Percentiles rank a stretch among this genome's conserved stretches.
Conservation (phyloP, 176 grass and related monocot species). For the Miscanthus lutarioriparius region DNA sequence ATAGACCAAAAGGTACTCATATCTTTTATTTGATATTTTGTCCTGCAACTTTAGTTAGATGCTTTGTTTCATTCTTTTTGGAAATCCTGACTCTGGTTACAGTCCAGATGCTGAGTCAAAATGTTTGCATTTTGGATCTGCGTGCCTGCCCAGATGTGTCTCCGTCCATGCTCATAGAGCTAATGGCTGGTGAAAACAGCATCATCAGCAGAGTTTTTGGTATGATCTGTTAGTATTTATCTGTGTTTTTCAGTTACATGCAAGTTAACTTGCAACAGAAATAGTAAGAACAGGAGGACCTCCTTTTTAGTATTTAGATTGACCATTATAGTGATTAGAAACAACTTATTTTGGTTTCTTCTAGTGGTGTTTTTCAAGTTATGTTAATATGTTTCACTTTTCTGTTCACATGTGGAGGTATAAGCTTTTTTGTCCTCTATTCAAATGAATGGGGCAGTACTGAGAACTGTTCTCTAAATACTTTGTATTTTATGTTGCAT, state of each 20-base stretch:
- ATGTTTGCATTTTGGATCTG: conserved; percentile 71
- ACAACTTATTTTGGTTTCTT: conserved; percentile 24
- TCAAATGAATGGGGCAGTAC: conserved; percentile 9
- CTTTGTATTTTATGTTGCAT: not conserved
- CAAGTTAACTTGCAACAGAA: conserved; percentile 9
- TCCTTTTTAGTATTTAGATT: conserved; percentile 23
- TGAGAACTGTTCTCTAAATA: not conserved
- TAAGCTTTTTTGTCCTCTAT: not conserved
- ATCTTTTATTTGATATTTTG: conserved; percentile 42
- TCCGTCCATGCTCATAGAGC: conserved; percentile 60
- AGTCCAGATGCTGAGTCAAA: conserved; percentile 95
- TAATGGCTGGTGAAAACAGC: conserved; percentile 68
- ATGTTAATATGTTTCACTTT: conserved; percentile 22
- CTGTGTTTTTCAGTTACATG: conserved; percentile 9
- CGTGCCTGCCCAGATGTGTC: conserved; percentile 60
- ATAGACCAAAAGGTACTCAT: conserved; percentile 76
- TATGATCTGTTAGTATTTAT: conserved; percentile 48
- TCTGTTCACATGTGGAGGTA: not conserved
- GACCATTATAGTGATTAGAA: conserved; percentile 12
- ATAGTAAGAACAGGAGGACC: not conserved
- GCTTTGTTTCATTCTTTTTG: conserved; percentile 33
- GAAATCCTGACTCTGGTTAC: conserved; percentile 95
- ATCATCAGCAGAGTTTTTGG: conserved; percentile 82
- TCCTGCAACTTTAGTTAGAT: conserved; percentile 20
- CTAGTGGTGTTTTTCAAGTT: not conserved